Base-by-base conservation (phyloP, 164 flowering plant species). In the Warburgia ugandensis region DNA sequence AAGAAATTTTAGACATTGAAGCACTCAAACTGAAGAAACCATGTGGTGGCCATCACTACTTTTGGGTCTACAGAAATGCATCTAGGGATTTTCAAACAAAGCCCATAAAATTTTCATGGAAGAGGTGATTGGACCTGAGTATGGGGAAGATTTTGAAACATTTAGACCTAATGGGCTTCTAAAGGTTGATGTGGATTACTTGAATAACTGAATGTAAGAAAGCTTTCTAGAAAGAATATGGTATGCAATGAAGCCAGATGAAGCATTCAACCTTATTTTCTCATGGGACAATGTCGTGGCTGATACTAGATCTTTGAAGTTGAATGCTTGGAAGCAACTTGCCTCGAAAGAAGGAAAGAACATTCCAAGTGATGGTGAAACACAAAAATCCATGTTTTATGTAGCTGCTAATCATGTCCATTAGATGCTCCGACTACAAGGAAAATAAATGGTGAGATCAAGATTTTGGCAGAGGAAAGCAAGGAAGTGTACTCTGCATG, bases 221-320 rank as follows among this genome's bases (percentile, higher is more conserved):
- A 87, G 91, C 23, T 81, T 78, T 63, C 80, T 88, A 29, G 58
- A 82, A 58, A 65, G 91, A 50, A 80, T 87, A 37, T 86, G 99
- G 12, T 86, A 92, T 58, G 91, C 95, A 8, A 81, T 92, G 95
- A 92, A 92, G 71, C 99, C 99, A 1, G 99, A 92, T 70, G 99
- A 92, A 77, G 96, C 99, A 9, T 88, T 85, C 59, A 95, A 96
- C 12, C 94, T 92, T 55, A 79, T 92, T 55, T 92, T 92, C 72
- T 88, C 99, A 13, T 92, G 95, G 95, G 99, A 92, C 56, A 87
- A 83, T 73, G 98, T 88, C 16, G 85, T 92, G 96, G 90, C 82
- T 20, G 86, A 84, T 66, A 77, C 86, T 56, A 75, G 73, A 56
- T 63, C 74, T 16, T 45, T 86, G 58, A 86, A 80, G 68, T 65